phyloP scores from a whole-genome alignment of 169 alveolate genomes.

The Plasmodium berghei region DNA sequence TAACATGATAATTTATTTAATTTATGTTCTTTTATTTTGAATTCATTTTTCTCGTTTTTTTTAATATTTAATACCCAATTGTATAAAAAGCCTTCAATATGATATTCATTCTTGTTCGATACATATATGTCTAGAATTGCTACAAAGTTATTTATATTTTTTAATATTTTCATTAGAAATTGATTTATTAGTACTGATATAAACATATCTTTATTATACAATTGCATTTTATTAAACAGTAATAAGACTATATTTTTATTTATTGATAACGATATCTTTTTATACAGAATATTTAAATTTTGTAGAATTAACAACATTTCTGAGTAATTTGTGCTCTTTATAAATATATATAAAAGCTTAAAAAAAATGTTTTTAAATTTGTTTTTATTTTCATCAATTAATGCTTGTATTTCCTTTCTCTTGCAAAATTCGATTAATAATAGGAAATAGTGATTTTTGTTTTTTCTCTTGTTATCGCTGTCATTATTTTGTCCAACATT shows the following conservation, averaged over 20 bases:
- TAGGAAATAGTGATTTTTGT: conserved; percentile 49
- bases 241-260: conserved; percentile 37
- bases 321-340: conserved; percentile 37
- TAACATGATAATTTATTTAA: conserved; percentile 34
- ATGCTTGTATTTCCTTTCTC: conserved; percentile 40
- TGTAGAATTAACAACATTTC: conserved; percentile 61
- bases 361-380: conserved; percentile 66
- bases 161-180: conserved; percentile 60
- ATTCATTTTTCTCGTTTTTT: conserved; percentile 30
- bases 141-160: conserved; percentile 42
- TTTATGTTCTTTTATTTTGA: conserved; percentile 27
- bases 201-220: conserved; percentile 57
- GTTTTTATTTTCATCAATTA: conserved; percentile 39
- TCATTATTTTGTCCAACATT: conserved; percentile 1
- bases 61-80: conserved; percentile 63
- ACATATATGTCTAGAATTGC: conserved; percentile 45
- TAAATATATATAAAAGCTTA: conserved; percentile 47
- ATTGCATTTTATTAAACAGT: conserved; percentile 17
- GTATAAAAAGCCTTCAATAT: conserved; percentile 55
- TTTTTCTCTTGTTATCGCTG: background rate
- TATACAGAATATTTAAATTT: conserved; percentile 67
- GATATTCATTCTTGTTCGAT: conserved; percentile 38
- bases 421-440: conserved; percentile 60
- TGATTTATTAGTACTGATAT: conserved; percentile 59
- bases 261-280: conserved; percentile 18